Base-by-base conservation (phyloP, 83 land plant genomes). In the Larix sibirica region DNA sequence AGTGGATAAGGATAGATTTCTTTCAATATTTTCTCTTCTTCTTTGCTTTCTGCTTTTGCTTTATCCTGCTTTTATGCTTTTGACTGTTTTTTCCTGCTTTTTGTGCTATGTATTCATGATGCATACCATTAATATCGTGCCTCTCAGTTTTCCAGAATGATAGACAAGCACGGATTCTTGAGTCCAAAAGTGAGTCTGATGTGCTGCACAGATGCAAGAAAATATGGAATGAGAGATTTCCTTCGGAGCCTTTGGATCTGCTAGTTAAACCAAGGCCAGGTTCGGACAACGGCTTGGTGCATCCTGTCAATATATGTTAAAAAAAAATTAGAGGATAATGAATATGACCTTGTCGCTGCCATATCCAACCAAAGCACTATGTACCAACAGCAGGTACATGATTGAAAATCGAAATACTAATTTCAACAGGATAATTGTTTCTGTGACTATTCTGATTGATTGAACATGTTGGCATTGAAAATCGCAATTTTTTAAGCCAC, bases 231-330 rank as follows among this genome's bases (percentile, higher is more conserved):
- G 31, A 54, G 9, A 87, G 79, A 58, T 95, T 88, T 85, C 92
- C 94, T 77, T 68, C 84, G 9, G 98, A 97, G 82, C 92, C 96
- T 36, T 93, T 95, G 54, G 96, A 95, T 67, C 85, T 93, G 20
- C 77, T 88, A 85, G 17, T 50, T 2, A 42, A 21, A 8, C 61
- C 50, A 38, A 26, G 77, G 13, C 64, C 17, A 1, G 66, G 84
- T 4, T 20, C 4, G n/a, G 21, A 63, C 24, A 21, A 6, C 66
- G 4, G 23, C 7, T 26, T n/a, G 26, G 81, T 56, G 42, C 79
- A 67, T 36, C 71, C 73, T 70, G 81, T 81, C 33, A 62, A n/a
- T 38, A 63, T 63, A 21, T 21, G n/a, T n/a, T 6, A 23, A 24
- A 77, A 84, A 58, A 21, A 64, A 23, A 16, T 26, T 24, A 1